Conservation (phyloP, 495 filamentous ascomycete genomes). For the Cercophora newfieldiana region DNA sequence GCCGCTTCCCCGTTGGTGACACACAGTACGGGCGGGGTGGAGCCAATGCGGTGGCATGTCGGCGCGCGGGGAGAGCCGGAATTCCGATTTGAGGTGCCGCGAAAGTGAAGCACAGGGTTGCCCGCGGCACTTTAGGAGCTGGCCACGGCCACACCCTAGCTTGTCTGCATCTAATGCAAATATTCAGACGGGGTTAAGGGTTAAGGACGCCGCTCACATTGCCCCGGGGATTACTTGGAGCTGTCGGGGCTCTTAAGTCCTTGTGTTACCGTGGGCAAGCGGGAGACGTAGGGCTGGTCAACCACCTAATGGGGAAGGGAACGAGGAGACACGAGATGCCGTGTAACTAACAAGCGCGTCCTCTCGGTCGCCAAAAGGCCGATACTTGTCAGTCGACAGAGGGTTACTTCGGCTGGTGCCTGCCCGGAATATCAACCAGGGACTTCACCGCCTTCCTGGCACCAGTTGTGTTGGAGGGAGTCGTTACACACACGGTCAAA, state of each 20-base stretch:
- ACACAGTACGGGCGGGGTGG: background rate
- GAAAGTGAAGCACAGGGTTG: background rate
- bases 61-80: constrained; percentile 2
- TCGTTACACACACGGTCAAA: constrained; percentile 1
- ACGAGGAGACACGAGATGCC: background rate
- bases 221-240: background rate
- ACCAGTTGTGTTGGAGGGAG: background rate
- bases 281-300: background rate
- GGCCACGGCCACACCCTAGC: background rate
- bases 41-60: background rate
- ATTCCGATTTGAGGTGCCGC: background rate
- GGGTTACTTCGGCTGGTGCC: background rate
- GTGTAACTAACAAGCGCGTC: background rate
- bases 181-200: background rate
- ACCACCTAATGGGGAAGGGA: too few relatives aligned
- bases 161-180: background rate
- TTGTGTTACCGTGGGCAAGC: background rate
- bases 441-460: background rate
- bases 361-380: background rate
- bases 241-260: background rate
- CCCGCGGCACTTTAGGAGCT: background rate
- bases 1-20: background rate
- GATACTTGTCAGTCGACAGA: background rate
- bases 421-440: background rate
- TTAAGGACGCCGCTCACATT: background rate